Base-by-base conservation (phyloP, 805 yeast genomes). In the Lipomyces yamanashiensis region DNA sequence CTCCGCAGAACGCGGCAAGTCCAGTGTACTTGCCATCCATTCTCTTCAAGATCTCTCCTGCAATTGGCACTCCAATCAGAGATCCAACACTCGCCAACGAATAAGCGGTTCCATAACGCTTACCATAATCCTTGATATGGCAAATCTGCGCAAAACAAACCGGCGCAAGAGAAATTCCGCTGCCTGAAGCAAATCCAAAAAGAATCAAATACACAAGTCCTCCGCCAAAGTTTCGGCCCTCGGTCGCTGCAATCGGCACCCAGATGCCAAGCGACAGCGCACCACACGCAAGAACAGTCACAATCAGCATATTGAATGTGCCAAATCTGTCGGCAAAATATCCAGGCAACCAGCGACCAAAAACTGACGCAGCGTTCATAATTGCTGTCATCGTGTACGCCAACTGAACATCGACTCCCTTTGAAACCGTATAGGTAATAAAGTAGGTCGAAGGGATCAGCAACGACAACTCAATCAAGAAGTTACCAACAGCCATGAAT, bases 91-190 rank as follows among this genome's bases (percentile, higher is more conserved):
- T 73, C 8, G 73, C 77, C 34, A 77, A 65, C 56, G 84, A 85
- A 72, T 85, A 87, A 64, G 86, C 81, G 13, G 90, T 80, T 0
- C 92, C 92, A 68, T 85, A 88, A 28, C 88, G 76, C 65, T 83
- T 85, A 19, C 92, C 92, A 72, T 87, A 87, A 60, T 85, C 83
- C 64, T 81, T 78, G 0, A 87, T 85, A 15, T 81, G 82, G n/a
- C 87, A 83, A 37, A 89, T 84, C 54, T 83, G 82, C 0, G 89
- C 83, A 17, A 87, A 81, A 65, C 92, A 87, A 2, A 85, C 86
- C 0, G 93, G 91, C 0, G 88, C 82, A 55, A 88, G 71, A 0
- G 89, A 81, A 48, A 88, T 76, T 5, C 87, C 84, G 21, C 88
- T 82, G 2, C 90, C 86, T 36, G 84, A 79, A 61, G 82, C 80